These are phyloP conservation scores for Magnaporthiopsis poae DNA, from an alignment of 2,329 filamentous ascomycete genomes.

Conservation along the genomic window DNA sequence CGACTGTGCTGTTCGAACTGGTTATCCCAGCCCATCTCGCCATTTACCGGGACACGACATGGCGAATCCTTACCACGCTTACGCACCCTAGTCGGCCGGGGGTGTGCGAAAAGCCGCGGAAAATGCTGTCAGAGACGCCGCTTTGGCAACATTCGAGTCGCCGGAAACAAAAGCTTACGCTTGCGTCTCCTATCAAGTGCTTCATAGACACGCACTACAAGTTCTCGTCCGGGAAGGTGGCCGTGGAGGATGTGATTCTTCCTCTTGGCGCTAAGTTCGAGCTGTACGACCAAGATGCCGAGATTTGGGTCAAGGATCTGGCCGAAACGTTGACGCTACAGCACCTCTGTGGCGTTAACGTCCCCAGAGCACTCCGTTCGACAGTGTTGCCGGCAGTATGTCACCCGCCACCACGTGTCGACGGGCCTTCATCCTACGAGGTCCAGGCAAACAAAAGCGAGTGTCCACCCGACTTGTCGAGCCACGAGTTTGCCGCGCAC, in stretches of 20 bases:
- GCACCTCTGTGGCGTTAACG: conserved; percentile 30
- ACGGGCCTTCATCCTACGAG: conserved; percentile 42
- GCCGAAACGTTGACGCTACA: conserved; percentile 28
- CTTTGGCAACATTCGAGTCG: too few relatives aligned
- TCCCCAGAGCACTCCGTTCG: conserved; percentile 21
- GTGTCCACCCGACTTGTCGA: conserved; percentile 35
- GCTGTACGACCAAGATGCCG: conserved; percentile 34
- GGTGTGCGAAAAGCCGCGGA: too few relatives aligned
- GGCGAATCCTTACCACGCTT: too few relatives aligned
- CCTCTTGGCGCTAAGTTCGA: conserved; percentile 34
- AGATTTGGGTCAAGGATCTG: conserved; percentile 28
- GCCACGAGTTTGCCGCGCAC: conserved; percentile 44
- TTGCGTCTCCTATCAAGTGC: too few relatives aligned
- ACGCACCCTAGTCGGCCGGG: too few relatives aligned
- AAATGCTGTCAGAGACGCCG: too few relatives aligned
- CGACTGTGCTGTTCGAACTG: too few relatives aligned
- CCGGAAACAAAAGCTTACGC: too few relatives aligned
- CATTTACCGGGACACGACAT: too few relatives aligned
- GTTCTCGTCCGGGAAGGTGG: conserved; percentile 19
- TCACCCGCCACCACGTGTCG: conserved; percentile 23
- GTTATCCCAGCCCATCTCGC: too few relatives aligned
- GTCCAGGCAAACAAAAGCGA: conserved; percentile 38
- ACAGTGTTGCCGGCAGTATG: conserved; percentile 24
- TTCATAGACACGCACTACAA: too few relatives aligned
- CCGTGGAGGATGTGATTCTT: conserved; percentile 30